These are phyloP conservation scores for Fusarium aywerte DNA, from an alignment of 2,329 filamentous ascomycete genomes.

Conservation along the genomic window DNA sequence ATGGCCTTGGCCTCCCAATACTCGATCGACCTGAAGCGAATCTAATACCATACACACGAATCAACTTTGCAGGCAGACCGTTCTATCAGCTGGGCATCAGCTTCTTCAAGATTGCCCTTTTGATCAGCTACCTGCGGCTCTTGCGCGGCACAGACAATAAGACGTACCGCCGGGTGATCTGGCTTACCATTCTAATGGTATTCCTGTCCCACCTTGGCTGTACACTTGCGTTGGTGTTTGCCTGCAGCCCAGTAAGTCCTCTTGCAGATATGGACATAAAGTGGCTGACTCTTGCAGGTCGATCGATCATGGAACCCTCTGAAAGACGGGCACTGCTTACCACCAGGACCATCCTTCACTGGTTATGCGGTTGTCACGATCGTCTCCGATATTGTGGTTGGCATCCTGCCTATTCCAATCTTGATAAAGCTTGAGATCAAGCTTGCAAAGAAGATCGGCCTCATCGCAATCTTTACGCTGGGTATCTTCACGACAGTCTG, in stretches of 20 bases:
- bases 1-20: slow-evolving; percentile 62
- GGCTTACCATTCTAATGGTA: slow-evolving; percentile 55
- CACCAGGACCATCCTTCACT: slow-evolving; percentile 61
- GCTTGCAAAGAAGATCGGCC: slow-evolving; percentile 60
- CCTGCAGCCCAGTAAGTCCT: slow-evolving; percentile 59
- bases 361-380: slow-evolving; percentile 64
- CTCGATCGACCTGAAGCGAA: slow-evolving; percentile 56
- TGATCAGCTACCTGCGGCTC: slow-evolving; percentile 64
- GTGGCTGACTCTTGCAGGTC: not conserved
- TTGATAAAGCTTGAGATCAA: slow-evolving; percentile 61
- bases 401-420: slow-evolving; percentile 62
- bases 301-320: not conserved
- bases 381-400: slow-evolving; percentile 61
- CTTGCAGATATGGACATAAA: accelerated
- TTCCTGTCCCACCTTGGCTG: slow-evolving; percentile 61
- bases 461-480: slow-evolving; percentile 63
- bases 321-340: slow-evolving; percentile 57
- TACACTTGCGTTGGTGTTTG: slow-evolving; percentile 60
- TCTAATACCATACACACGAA: slow-evolving; percentile 57
- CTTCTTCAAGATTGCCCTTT: slow-evolving; percentile 66
- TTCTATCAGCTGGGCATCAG: slow-evolving; percentile 66
- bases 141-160: slow-evolving; percentile 60
- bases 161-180: slow-evolving; percentile 58
- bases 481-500: slow-evolving; percentile 67
- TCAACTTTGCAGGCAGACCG: slow-evolving; percentile 65